Base-by-base conservation (phyloP, 23 red algal genomes). In the Agarophyton chilense region DNA sequence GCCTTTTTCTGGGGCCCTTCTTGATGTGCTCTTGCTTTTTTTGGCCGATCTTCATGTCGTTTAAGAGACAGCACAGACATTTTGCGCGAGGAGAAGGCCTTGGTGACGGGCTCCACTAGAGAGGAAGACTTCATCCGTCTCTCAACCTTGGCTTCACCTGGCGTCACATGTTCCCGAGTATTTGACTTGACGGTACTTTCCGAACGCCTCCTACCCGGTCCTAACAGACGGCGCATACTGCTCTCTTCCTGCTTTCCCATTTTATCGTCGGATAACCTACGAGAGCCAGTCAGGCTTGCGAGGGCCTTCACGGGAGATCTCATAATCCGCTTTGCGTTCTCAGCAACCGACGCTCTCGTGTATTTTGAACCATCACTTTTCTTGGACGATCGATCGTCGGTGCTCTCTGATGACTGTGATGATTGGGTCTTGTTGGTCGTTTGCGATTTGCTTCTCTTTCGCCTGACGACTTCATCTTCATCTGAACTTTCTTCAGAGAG, bases 401-500 rank as follows among this genome's bases (percentile, higher is more conserved):
- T 46, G 21, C 41, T 74, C 14, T 47, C 68, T 1, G 68, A 46
- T 18, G 68, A 74, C 21, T 47, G 68, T 1, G 68, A 46, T 18
- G 68, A 74, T 18, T 47, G 68, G 3, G 68, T 46, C 24, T 74
- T 74, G 68, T 74, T 74, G 0, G 68, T 74, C 19, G 29, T 28
- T 12, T 47, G 68, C 21, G 68, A 74, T 39, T 74, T 74, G 10
- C 33, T 74, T 74, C 68, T 74, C n/a, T 49, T 74, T 47, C 68
- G 68, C 68, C 45, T 24, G 43, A 74, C 29, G 21, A 74, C 8
- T 26, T 74, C 64, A n/a, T 70, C 68, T 13, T 74, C 68, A 65
- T 65, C 60, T 6, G 68, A 74, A 49, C 68, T 74, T 49, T 74
- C 68, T 25, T 74, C 68, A 25, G 68, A 74, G 17, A 74, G 41